phyloP scores from a whole-genome alignment of 192 early-diverging fungal species.

The Podochytrium sp. region DNA sequence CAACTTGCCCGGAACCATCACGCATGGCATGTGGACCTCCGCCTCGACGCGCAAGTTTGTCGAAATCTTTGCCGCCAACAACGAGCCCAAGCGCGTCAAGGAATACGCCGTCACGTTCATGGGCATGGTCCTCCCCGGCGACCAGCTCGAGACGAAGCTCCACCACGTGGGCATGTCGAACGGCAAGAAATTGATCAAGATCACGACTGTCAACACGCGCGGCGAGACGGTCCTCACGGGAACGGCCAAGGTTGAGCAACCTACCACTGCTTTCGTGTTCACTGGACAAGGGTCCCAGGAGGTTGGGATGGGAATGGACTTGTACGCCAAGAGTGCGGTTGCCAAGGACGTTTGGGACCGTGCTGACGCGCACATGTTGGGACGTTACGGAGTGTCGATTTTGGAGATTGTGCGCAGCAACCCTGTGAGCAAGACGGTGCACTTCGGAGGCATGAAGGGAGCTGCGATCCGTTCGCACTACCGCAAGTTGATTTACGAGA shows the following conservation, averaged over 20 bases:
- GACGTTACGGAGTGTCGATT: constrained; percentile 87
- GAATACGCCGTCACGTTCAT: constrained; percentile 82
- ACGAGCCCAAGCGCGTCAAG: constrained; percentile 85
- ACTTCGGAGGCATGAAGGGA: constrained; percentile 89
- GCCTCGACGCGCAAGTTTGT: constrained; percentile 94
- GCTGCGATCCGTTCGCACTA: constrained; percentile 81
- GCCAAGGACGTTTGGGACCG: constrained; percentile 91
- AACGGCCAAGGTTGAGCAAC: constrained; percentile 92
- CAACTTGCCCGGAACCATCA: constrained; percentile 89
- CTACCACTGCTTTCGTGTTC: constrained; percentile 88
- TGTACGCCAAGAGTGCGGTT: constrained; percentile 79
- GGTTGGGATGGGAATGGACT: constrained; percentile 94
- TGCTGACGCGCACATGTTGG: constrained; percentile 84
- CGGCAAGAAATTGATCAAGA: constrained; percentile 92
- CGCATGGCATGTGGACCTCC: constrained; percentile 97
- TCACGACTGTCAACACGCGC: constrained; percentile 86
- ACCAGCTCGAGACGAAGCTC: constrained; percentile 88
- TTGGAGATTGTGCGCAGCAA: constrained; percentile 88
- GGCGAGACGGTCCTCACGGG: constrained; percentile 83
- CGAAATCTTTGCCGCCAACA: constrained; percentile 93
- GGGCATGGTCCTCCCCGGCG: constrained; percentile 91
- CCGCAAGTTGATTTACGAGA: constrained; percentile 90
- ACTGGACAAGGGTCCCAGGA: constrained; percentile 98
- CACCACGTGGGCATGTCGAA: constrained; percentile 94
- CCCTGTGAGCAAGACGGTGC: constrained; percentile 79